phyloP scores from a whole-genome alignment of 345 rosid species.

The Geranium rotundifolium region DNA sequence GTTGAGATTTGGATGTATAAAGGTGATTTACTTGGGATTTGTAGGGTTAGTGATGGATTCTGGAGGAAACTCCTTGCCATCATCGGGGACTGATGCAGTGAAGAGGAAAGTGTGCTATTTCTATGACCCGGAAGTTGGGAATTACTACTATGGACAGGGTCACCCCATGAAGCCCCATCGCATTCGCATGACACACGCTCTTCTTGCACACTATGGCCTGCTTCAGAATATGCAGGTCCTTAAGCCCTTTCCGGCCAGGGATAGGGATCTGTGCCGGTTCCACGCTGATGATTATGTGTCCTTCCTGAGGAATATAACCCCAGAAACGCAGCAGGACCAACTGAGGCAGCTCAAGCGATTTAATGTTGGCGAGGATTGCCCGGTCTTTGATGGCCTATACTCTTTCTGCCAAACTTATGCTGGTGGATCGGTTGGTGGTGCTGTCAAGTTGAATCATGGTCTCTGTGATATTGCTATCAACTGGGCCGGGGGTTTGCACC shows the following conservation, averaged over 20 bases:
- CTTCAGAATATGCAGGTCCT: constrained; percentile 58
- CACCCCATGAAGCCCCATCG: constrained; percentile 65
- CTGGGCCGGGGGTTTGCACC: constrained; percentile 64
- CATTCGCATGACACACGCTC: constrained; percentile 54
- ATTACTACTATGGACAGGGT: constrained; percentile 56
- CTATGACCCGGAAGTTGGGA: constrained; percentile 60
- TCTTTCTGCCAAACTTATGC: constrained; percentile 60
- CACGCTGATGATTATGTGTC: constrained; percentile 53
- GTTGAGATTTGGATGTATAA: neutral
- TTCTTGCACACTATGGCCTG: constrained; percentile 53
- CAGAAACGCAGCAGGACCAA: constrained; percentile 54
- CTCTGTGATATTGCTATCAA: constrained; percentile 51
- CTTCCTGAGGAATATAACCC: constrained; percentile 46
- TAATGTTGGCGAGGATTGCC: constrained; percentile 60
- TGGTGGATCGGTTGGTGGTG: constrained; percentile 55
- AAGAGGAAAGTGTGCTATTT: constrained; percentile 58
- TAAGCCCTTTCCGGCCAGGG: constrained; percentile 51
- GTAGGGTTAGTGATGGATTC: neutral
- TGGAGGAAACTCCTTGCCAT: neutral
- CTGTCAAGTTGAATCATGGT: constrained; percentile 49
- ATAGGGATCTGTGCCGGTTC: constrained; percentile 53
- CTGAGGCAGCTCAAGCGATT: constrained; percentile 50
- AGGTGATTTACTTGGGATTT: neutral
- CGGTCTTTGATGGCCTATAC: constrained; percentile 53
- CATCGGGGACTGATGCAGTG: constrained; percentile 15